Evolutionary conservation across 2,329 filamentous ascomycete genomes (phyloP).

Genomic region (Apiospora aurea): DNA sequence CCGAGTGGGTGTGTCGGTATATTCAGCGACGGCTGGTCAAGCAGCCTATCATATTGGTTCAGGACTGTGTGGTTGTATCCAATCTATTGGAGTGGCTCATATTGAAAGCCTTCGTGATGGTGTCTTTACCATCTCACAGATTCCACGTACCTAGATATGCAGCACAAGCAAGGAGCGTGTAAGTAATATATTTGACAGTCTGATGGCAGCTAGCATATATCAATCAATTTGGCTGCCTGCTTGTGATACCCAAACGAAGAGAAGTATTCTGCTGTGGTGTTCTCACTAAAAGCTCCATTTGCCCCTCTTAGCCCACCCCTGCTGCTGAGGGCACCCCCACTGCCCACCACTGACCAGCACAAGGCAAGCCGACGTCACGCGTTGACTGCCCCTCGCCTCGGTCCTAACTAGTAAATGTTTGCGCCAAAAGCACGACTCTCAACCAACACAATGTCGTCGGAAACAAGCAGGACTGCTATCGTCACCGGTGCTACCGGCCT

Average conservation of each 20-base stretch:
- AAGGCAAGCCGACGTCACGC: slow-evolving; percentile 5
- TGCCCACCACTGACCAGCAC: neutral
- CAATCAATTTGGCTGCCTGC: too few relatives aligned
- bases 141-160: too few relatives aligned
- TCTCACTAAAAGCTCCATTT: neutral
- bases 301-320: neutral
- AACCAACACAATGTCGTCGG: neutral
- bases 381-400: neutral
- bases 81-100: neutral
- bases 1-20: neutral
- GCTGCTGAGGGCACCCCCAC: neutral
- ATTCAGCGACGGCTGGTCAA: neutral
- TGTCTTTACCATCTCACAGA: neutral
- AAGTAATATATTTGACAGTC: too few relatives aligned
- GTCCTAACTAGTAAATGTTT: slow-evolving; percentile 5
- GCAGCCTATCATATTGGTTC: slow-evolving; percentile 4
- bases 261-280: neutral
- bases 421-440: neutral
- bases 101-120: neutral
- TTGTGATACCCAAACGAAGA: neutral
- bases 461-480: slow-evolving; percentile 45
- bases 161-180: too few relatives aligned
- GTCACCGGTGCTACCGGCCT: slow-evolving; percentile 87
- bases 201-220: too few relatives aligned
- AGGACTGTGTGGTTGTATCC: neutral